Evolutionary conservation across 2,329 filamentous ascomycete species (phyloP).

Genomic region (Cladosporium velox): DNA sequence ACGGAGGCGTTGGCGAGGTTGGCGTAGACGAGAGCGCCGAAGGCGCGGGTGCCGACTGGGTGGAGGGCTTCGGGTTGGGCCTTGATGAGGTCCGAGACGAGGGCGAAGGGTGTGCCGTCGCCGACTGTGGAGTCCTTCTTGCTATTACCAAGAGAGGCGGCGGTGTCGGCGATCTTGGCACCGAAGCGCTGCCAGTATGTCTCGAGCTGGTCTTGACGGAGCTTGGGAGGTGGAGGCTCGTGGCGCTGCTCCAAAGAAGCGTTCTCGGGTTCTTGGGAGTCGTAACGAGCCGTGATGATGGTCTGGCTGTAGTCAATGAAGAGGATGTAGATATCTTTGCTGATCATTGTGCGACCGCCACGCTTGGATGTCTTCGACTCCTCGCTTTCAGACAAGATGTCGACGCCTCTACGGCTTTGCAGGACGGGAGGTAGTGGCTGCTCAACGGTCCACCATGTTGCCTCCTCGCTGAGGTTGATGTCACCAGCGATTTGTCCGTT

Average conservation of each 20-base stretch:
- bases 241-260: constrained; percentile 81
- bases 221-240: constrained; percentile 74
- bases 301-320: constrained; percentile 98
- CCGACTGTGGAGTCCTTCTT: constrained; percentile 81
- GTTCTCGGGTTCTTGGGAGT: constrained; percentile 69
- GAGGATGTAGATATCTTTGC: constrained; percentile 81
- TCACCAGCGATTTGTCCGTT: constrained; percentile 86
- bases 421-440: constrained; percentile 78
- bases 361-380: constrained; percentile 71
- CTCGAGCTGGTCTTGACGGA: constrained; percentile 93
- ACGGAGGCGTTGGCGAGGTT: constrained; percentile 94
- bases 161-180: constrained; percentile 70
- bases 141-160: constrained; percentile 62
- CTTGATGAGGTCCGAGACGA: constrained; percentile 75
- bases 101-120: constrained; percentile 75
- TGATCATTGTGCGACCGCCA: constrained; percentile 69
- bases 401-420: constrained; percentile 71
- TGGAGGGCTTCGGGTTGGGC: constrained; percentile 68
- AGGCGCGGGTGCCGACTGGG: constrained; percentile 85
- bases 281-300: constrained; percentile 76
- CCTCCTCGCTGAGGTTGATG: constrained; percentile 72
- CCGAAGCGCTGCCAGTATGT: constrained; percentile 80
- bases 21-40: constrained; percentile 88
- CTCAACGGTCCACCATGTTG: constrained; percentile 84
- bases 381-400: constrained; percentile 80